These are phyloP conservation scores for Rhinocladiella similis DNA, from an alignment of 2,329 filamentous ascomycete genomes.

Conservation along the genomic window DNA sequence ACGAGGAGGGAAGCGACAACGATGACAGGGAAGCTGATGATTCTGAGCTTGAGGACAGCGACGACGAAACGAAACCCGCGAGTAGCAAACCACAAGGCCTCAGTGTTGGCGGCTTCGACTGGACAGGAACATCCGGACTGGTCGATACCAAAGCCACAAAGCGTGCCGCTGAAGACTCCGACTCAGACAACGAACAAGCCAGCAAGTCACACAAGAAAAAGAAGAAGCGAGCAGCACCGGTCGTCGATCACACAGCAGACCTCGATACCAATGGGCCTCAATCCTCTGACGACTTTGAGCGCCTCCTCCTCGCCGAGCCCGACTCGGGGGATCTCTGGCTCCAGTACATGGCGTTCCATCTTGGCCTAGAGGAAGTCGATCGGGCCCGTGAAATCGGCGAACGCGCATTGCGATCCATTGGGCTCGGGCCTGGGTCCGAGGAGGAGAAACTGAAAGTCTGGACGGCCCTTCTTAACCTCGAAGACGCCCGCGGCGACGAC, in stretches of 20 bases:
- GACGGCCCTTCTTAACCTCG: constrained; percentile 91
- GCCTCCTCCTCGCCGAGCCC: constrained; percentile 84
- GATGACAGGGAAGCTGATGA: constrained; percentile 17
- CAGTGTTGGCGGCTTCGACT: constrained; percentile 79
- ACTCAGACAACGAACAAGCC: constrained; percentile 54
- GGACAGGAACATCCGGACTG: constrained; percentile 60
- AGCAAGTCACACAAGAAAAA: constrained; percentile 64
- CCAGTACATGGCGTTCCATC: constrained; percentile 97
- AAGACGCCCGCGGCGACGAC: constrained; percentile 84
- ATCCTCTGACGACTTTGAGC: constrained; percentile 88
- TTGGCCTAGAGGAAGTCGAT: constrained; percentile 83
- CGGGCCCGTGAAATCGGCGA: constrained; percentile 88
- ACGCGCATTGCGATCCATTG: constrained; percentile 86
- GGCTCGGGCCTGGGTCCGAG: constrained; percentile 71
- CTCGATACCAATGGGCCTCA: constrained; percentile 86
- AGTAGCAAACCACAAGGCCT: constrained; percentile 52
- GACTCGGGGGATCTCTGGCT: constrained; percentile 95
- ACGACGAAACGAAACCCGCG: constrained; percentile 24
- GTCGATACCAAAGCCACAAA: constrained; percentile 37
- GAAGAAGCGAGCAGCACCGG: constrained; percentile 71
- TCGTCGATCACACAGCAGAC: constrained; percentile 88
- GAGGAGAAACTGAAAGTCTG: constrained; percentile 93
- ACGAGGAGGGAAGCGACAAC: constrained; percentile 39
- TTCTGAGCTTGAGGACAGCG: constrained; percentile 28
- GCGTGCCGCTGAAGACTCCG: constrained; percentile 52